phyloP scores from a whole-genome alignment of 352 stramenopile species.

The Aphanomyces euteiches region DNA sequence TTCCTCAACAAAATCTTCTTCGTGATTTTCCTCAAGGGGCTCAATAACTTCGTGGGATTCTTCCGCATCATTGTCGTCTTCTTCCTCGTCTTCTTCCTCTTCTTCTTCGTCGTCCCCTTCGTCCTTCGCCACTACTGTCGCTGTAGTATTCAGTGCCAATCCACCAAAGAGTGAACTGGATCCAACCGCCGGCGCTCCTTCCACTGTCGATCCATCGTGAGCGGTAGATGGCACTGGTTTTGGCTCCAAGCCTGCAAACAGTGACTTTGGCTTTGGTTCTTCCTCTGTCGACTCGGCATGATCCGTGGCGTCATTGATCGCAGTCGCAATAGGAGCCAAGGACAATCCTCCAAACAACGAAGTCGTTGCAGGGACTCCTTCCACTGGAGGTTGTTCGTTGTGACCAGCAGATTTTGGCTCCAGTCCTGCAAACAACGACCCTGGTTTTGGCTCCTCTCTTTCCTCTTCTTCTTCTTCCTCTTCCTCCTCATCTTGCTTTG shows the following conservation, averaged over 20 bases:
- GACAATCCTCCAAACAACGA: slow-evolving; percentile 15
- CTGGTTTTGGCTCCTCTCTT: neutral
- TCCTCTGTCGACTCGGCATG: too few species aligned
- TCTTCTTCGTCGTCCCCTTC: neutral
- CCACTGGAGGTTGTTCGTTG: slow-evolving; percentile 34
- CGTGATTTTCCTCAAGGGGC: neutral
- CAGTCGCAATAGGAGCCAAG: neutral
- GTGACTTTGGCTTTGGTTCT: too few species aligned
- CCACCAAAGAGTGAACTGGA: slow-evolving; percentile 33
- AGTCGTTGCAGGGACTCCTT: neutral
- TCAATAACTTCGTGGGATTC: neutral
- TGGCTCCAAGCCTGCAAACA: too few species aligned
- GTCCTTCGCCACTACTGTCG: neutral
- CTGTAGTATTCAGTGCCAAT: slow-evolving; percentile 1
- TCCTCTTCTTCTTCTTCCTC: slow-evolving; percentile 8
- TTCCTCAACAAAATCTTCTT: neutral
- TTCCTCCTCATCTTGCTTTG: slow-evolving; percentile 7
- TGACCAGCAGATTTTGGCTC: neutral
- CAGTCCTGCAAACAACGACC: slow-evolving; percentile 35
- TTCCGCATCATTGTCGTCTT: neutral
- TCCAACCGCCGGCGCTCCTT: too few species aligned
- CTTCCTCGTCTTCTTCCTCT: neutral
- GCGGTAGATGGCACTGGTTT: too few species aligned
- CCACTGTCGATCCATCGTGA: too few species aligned
- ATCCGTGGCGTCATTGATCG: slow-evolving; percentile 11